These are phyloP conservation scores for Porpolomopsis calyptriformis DNA, from an alignment of 768 basidiomycete species.

Conservation along the genomic window DNA sequence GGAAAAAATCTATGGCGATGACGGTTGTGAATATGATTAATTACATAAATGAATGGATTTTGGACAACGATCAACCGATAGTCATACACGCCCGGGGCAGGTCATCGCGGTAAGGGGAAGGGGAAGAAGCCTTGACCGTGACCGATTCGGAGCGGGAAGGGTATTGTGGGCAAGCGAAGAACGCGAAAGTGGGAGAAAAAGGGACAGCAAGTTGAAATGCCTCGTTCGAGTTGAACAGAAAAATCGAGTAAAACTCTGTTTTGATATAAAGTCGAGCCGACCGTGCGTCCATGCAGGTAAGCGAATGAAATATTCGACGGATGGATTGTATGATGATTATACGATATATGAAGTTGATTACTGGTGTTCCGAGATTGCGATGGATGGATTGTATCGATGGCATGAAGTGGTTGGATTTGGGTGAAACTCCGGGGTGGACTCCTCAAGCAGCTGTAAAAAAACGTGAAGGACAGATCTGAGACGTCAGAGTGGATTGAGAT, in stretches of 20 bases:
- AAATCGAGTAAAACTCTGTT: neutral
- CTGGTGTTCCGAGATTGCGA: slow-evolving; percentile 6
- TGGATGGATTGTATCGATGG: slow-evolving; percentile 4
- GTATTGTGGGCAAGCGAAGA: neutral
- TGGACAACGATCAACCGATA: no score
- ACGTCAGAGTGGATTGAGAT: slow-evolving; percentile 6
- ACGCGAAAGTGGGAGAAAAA: neutral
- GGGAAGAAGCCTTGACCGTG: no score
- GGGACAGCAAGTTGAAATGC: neutral
- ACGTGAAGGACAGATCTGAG: slow-evolving; percentile 27
- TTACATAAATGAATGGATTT: no score
- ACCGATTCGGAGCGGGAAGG: no score
- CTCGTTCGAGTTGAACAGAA: neutral
- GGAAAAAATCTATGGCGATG: no score
- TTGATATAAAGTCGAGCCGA: slow-evolving; percentile 1
- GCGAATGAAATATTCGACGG: neutral
- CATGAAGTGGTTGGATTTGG: neutral
- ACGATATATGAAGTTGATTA: slow-evolving; percentile 6
- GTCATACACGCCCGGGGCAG: no score
- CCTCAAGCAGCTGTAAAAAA: neutral
- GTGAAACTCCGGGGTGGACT: neutral
- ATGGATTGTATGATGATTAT: slow-evolving; percentile 5
- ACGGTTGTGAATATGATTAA: no score
- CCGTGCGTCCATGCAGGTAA: neutral
- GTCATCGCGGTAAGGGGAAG: no score